Conservation (phyloP, 1,284 basidiomycete genomes). For the Vanrija humicola region DNA sequence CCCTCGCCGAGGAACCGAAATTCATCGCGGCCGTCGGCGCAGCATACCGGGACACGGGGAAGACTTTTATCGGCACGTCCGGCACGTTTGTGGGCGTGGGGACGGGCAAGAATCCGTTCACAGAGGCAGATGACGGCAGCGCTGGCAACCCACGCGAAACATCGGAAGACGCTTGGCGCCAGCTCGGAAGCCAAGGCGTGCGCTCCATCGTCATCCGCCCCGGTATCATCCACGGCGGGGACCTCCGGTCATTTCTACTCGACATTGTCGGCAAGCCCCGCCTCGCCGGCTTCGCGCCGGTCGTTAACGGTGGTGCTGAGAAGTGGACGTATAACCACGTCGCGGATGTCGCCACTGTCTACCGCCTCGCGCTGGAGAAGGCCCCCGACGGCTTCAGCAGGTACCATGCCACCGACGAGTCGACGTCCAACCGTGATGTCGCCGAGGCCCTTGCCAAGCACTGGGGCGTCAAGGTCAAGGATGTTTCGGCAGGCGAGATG, state of each 20-base stretch:
- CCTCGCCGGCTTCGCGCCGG: slow-evolving; percentile 15
- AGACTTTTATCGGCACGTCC: slow-evolving; percentile 17
- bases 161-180: neutral
- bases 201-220: slow-evolving; percentile 16
- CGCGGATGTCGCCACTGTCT: slow-evolving; percentile 27
- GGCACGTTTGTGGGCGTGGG: slow-evolving; percentile 9
- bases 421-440: slow-evolving; percentile 15
- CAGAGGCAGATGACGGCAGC: neutral
- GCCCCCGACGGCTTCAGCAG: slow-evolving; percentile 14
- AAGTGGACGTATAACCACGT: slow-evolving; percentile 23
- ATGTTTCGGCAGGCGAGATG: slow-evolving; percentile 13
- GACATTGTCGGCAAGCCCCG: slow-evolving; percentile 12
- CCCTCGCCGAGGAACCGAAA: slow-evolving; percentile 10
- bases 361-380: slow-evolving; percentile 20
- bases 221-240: slow-evolving; percentile 22
- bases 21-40: slow-evolving; percentile 19
- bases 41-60: slow-evolving; percentile 15
- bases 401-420: slow-evolving; percentile 19
- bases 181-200: slow-evolving; percentile 12
- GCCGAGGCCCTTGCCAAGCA: slow-evolving; percentile 20
- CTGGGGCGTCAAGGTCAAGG: slow-evolving; percentile 10
- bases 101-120: neutral
- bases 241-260: slow-evolving; percentile 18
- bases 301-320: slow-evolving; percentile 18
- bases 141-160: neutral